Conservation (phyloP, 2,329 filamentous ascomycete genomes). For the Trichophyton schoenleinii region DNA sequence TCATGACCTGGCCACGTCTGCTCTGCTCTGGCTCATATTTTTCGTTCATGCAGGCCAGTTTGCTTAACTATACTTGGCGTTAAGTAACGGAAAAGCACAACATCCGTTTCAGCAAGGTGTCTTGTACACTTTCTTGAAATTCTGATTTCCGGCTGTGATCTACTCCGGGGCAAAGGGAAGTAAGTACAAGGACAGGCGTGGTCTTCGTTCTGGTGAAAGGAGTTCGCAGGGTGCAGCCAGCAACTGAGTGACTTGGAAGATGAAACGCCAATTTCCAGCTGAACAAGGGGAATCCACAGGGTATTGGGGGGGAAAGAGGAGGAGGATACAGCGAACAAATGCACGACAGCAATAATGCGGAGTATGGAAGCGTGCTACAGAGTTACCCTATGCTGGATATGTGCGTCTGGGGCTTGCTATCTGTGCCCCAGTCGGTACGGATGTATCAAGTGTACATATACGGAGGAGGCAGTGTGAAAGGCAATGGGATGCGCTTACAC, state of each 20-base stretch:
- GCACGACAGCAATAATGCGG: background rate
- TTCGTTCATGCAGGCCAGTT: background rate
- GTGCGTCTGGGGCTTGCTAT: background rate
- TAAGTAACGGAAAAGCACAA: background rate
- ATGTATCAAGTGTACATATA: background rate
- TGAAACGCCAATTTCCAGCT: slow-evolving; percentile 1
- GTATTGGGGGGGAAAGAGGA: background rate
- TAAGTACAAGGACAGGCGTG: background rate
- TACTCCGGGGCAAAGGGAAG: background rate
- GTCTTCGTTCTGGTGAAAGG: background rate
- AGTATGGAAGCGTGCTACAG: background rate
- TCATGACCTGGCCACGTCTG: background rate
- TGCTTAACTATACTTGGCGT: background rate
- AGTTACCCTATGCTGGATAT: background rate
- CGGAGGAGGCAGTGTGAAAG: background rate
- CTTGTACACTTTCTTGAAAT: too few species aligned
- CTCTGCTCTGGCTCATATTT: background rate
- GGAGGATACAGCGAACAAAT: background rate
- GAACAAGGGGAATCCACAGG: slow-evolving; percentile 2
- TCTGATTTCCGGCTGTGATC: background rate
- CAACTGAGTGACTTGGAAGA: background rate
- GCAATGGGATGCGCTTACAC: background rate
- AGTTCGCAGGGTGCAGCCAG: background rate
- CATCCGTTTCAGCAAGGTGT: background rate
- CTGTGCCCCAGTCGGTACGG: background rate